Conservation (phyloP, 2,329 filamentous ascomycete genomes). For the Cladosporium sp. region DNA sequence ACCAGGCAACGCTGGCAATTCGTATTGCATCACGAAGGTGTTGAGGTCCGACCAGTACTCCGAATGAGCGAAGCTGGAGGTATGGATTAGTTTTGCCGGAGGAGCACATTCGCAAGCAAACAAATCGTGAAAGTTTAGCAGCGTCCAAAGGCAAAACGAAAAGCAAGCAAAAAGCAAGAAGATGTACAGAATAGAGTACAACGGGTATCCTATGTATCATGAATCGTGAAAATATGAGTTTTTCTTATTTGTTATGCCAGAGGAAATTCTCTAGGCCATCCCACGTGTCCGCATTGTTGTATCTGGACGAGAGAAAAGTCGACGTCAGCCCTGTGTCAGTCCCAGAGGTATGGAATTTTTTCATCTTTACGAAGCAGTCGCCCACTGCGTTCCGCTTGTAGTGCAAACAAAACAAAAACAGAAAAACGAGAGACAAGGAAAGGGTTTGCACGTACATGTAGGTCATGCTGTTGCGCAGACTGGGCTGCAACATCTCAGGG, state of each 20-base stretch:
- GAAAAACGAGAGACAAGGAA: constrained; percentile 11
- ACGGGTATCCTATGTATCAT: constrained; percentile 8
- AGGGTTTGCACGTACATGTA: constrained; percentile 69
- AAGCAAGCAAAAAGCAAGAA: neutral
- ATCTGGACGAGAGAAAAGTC: constrained; percentile 41
- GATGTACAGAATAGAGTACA: neutral
- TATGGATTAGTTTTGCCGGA: constrained; percentile 8
- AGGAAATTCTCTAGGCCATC: constrained; percentile 78
- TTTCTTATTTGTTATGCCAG: constrained; percentile 65
- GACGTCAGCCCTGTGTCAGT: constrained; percentile 29
- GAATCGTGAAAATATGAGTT: constrained; percentile 7
- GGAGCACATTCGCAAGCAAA: neutral
- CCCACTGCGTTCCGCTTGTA: neutral
- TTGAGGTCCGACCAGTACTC: constrained; percentile 23
- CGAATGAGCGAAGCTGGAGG: constrained; percentile 24
- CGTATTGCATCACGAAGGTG: constrained; percentile 23
- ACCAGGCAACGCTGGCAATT: constrained; percentile 19
- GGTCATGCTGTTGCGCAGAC: constrained; percentile 89
- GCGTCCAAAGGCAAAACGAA: neutral
- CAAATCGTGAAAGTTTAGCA: neutral
- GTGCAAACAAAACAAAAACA: constrained; percentile 13
- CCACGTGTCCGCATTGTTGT: constrained; percentile 81
- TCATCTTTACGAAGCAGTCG: too few species aligned
- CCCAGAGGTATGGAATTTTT: neutral
- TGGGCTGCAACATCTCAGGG: constrained; percentile 85